A percentile compares a stretch with the other conserved stretches of the same genome.
Conservation (phyloP, 2,329 filamentous ascomycete genomes). For the Colletotrichum melonis region DNA sequence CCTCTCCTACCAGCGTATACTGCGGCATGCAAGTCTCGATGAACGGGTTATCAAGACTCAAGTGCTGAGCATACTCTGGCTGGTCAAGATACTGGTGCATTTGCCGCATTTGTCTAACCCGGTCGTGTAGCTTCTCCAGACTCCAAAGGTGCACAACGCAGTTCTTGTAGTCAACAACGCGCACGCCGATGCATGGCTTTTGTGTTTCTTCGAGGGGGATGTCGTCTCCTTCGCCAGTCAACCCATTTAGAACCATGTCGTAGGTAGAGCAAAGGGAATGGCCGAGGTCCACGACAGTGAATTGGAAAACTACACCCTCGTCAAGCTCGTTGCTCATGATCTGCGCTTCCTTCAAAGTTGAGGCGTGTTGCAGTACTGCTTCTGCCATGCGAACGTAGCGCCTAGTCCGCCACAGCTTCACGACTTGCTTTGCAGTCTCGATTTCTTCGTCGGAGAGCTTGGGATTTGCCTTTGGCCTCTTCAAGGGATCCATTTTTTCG, state of each 20-base stretch:
- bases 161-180: slow-evolving; percentile 91
- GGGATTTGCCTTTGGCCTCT: slow-evolving; percentile 69
- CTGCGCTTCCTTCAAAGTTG: slow-evolving; percentile 92
- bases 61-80: slow-evolving; percentile 93
- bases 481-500: slow-evolving; percentile 77
- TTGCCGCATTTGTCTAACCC: slow-evolving; percentile 92
- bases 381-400: slow-evolving; percentile 96
- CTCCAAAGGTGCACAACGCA: slow-evolving; percentile 93
- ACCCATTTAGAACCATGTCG: slow-evolving; percentile 93
- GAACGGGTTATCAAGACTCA: slow-evolving; percentile 93
- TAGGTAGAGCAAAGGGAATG: slow-evolving; percentile 94
- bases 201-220: slow-evolving; percentile 80
- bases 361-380: slow-evolving; percentile 87
- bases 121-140: slow-evolving; percentile 87
- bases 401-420: slow-evolving; percentile 82
- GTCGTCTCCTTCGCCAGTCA: slow-evolving; percentile 87
- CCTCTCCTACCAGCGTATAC: slow-evolving; percentile 92
- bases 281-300: slow-evolving; percentile 88
- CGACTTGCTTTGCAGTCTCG: slow-evolving; percentile 72
- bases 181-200: slow-evolving; percentile 91
- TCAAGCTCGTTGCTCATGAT: slow-evolving; percentile 98
- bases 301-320: slow-evolving; percentile 93
- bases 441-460: slow-evolving; percentile 79
- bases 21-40: slow-evolving; percentile 90
- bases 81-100: slow-evolving; percentile 97